Conservation (phyloP, 2,329 filamentous ascomycete species). For the Penicillium oxalicum region DNA sequence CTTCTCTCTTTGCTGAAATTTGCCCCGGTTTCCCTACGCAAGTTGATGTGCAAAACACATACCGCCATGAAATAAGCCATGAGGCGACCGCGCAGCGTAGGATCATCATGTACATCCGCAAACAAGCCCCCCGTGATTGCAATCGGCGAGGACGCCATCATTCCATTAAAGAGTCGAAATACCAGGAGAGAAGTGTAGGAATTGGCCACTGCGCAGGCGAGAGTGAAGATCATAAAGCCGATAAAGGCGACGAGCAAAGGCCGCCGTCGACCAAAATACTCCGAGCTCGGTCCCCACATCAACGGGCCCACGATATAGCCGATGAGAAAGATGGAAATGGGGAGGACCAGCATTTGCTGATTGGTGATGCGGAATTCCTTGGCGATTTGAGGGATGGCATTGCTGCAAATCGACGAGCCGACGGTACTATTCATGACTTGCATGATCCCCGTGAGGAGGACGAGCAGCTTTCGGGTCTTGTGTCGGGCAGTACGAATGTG, state of each 20-base stretch:
- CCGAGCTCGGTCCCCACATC: slow-evolving; percentile 41
- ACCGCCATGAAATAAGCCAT: slow-evolving; percentile 42
- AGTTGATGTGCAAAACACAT: slow-evolving; percentile 8
- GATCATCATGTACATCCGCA: slow-evolving; percentile 44
- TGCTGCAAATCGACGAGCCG: slow-evolving; percentile 36
- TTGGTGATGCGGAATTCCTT: slow-evolving; percentile 31
- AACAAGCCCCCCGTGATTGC: slow-evolving; percentile 43
- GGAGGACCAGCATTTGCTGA: slow-evolving; percentile 31
- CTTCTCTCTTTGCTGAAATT: too few species aligned
- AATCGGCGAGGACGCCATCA: slow-evolving; percentile 42
- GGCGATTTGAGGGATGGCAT: slow-evolving; percentile 34
- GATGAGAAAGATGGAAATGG: slow-evolving; percentile 38
- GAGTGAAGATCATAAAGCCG: slow-evolving; percentile 38
- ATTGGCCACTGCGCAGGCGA: slow-evolving; percentile 41
- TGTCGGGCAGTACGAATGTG: too few species aligned
- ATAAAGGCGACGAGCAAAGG: slow-evolving; percentile 49
- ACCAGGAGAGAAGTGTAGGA: slow-evolving; percentile 38
- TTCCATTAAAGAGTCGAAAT: slow-evolving; percentile 43
- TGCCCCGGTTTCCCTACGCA: too few species aligned
- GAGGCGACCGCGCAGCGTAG: slow-evolving; percentile 36
- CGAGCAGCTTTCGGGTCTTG: slow-evolving; percentile 26
- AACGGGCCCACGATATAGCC: slow-evolving; percentile 42
- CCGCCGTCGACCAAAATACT: slow-evolving; percentile 38
- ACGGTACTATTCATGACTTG: slow-evolving; percentile 40
- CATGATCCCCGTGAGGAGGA: slow-evolving; percentile 33